Evolutionary conservation across 1,139 yeast species (phyloP).

Genomic region (Chernovozyma aurita): DNA sequence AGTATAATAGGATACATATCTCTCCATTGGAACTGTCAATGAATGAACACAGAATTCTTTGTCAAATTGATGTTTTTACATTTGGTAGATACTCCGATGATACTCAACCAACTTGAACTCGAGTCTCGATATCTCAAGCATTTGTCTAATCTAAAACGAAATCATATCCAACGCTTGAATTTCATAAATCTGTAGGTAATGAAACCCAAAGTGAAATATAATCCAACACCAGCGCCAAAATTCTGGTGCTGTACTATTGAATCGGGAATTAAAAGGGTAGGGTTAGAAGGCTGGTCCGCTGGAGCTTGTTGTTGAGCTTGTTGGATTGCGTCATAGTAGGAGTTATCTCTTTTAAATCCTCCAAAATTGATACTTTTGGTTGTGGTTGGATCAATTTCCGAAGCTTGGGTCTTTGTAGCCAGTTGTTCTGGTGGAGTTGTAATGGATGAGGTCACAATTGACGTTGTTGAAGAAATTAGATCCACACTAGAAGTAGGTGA

Average conservation of each 20-base stretch:
- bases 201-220: slow-evolving; percentile 14
- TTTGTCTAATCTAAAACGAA: too few relatives aligned
- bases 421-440: too few relatives aligned
- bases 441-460: background rate
- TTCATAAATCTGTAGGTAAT: slow-evolving; percentile 14
- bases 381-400: background rate
- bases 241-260: background rate
- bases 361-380: slow-evolving; percentile 1
- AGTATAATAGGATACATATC: too few relatives aligned
- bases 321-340: background rate
- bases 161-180: slow-evolving; percentile 9
- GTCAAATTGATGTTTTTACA: too few relatives aligned
- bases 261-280: background rate
- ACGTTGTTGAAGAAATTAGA: background rate
- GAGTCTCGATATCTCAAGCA: too few relatives aligned
- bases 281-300: too few relatives aligned
- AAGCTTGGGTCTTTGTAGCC: background rate
- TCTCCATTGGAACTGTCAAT: too few relatives aligned
- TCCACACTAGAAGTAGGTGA: background rate
- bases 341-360: slow-evolving; percentile 1
- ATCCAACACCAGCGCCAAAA: slow-evolving; percentile 12
- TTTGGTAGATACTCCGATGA: too few relatives aligned
- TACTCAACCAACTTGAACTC: too few relatives aligned
- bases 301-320: background rate
- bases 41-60: too few relatives aligned